Base-by-base conservation (phyloP, 352 stramenopile genomes). In the Pythium oligandrum region DNA sequence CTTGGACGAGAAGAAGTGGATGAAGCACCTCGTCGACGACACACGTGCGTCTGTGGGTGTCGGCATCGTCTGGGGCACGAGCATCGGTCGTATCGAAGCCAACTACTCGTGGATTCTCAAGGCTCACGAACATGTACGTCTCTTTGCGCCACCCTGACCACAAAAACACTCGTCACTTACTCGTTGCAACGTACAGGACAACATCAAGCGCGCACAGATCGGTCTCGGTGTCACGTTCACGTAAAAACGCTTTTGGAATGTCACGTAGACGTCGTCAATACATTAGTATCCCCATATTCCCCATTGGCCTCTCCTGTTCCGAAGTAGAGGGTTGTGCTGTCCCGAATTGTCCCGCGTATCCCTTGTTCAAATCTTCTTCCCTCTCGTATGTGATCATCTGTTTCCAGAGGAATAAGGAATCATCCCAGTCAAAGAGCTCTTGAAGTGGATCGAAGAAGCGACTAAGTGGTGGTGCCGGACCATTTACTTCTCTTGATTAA, bases 51-150 rank as follows among this genome's bases (percentile, higher is more conserved):
- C 88, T 5, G 75, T 95, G 7, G 90, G 90, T 33, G 57, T 95
- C 51, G 90, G 88, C 4, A 73, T 96, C 59, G 86, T 95, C 53
- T 92, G 86, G 72, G 83, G 80, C 53, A 95, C 86, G 31, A 75
- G 72, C 39, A 83, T 96, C 53, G 86, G 86, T 30, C 85, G 86
- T 46, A 83, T 96, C 51, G 86, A 96, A 78, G 86, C 86, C 55
- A 96, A 94, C 68, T 96, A 96, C 58, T 96, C 85, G 68, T 96
- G 85, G 81, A 87, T 96, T 49, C 67, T 95, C 51, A 93, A 91
- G 66, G 75, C 85, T 32, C 70, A 90, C 51, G 56, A 70, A 12
- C 71, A 90, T 55, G 83, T 94, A 85, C 57, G 83, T 68, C 11
- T 26, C 17, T 26, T 26, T 26, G 17, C 17, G 17, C 17, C 17